These are phyloP conservation scores for Metschnikowia koreensis DNA, from an alignment of 805 yeast species.

Conservation along the genomic window DNA sequence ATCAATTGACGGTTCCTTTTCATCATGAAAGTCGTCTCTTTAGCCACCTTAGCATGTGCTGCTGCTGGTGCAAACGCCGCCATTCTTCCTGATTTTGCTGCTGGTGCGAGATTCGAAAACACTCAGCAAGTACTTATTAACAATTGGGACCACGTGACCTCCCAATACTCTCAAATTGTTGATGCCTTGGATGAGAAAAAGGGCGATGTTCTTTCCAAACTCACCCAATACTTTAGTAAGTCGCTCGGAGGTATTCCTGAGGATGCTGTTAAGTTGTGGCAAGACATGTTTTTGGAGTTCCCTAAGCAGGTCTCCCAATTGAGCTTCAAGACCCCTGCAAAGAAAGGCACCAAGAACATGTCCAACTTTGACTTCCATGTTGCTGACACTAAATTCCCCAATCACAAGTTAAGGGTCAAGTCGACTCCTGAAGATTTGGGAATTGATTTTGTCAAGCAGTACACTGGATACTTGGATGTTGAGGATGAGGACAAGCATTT, in stretches of 20 bases:
- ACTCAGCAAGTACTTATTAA: slow-evolving; percentile 14
- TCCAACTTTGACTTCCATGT: slow-evolving; percentile 39
- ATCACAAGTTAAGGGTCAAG: slow-evolving; percentile 25
- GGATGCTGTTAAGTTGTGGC: slow-evolving; percentile 55
- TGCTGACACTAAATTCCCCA: slow-evolving; percentile 37
- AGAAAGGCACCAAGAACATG: slow-evolving; percentile 25
- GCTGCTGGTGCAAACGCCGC: slow-evolving; percentile 17
- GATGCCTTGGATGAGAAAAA: slow-evolving; percentile 16
- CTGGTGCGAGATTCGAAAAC: slow-evolving; percentile 5
- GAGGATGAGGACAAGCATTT: slow-evolving; percentile 82
- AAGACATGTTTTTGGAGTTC: slow-evolving; percentile 58
- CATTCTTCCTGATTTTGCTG: slow-evolving; percentile 12
- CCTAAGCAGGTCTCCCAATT: slow-evolving; percentile 55
- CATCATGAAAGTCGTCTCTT: slow-evolving; percentile 10
- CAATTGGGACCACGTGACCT: slow-evolving; percentile 12
- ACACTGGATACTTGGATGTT: slow-evolving; percentile 82
- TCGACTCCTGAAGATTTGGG: slow-evolving; percentile 47
- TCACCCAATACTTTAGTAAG: slow-evolving; percentile 50
- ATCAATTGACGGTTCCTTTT: background rate
- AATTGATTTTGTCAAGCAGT: slow-evolving; percentile 78
- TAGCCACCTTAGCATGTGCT: slow-evolving; percentile 13
- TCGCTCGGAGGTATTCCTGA: slow-evolving; percentile 48
- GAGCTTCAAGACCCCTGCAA: slow-evolving; percentile 51
- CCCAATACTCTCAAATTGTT: slow-evolving; percentile 15
- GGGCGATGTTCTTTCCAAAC: slow-evolving; percentile 41